Percentiles rank a stretch among this genome's conserved stretches.
Evolutionary conservation across 257 asterid genomes (phyloP).

Genomic region (Penstemon davidsonii): DNA sequence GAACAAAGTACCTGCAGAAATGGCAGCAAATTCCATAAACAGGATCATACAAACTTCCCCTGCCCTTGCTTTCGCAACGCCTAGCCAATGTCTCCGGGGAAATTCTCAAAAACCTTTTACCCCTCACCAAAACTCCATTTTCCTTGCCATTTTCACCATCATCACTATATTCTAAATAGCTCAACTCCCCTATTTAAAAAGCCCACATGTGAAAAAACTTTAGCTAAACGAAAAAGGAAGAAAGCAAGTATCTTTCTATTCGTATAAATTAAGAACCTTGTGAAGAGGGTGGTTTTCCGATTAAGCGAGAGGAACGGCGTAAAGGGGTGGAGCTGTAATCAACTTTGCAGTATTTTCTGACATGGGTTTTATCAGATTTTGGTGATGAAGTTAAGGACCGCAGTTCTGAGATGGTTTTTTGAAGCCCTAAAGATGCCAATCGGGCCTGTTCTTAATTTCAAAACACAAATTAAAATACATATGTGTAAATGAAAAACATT

Average conservation of each 20-base stretch:
- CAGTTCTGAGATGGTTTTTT: slow-evolving; percentile 55
- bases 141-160: slow-evolving; percentile 34
- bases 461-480: not conserved
- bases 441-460: slow-evolving; percentile 46
- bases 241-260: not conserved
- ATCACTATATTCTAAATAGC: slow-evolving; percentile 29
- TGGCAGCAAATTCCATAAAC: slow-evolving; percentile 80
- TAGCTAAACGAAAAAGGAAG: not conserved
- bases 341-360: slow-evolving; percentile 38
- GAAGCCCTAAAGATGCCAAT: slow-evolving; percentile 61
- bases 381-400: slow-evolving; percentile 45
- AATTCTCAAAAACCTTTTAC: slow-evolving; percentile 34
- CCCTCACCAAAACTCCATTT: slow-evolving; percentile 32
- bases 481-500: not conserved
- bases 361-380: slow-evolving; percentile 39
- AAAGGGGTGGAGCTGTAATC: slow-evolving; percentile 48
- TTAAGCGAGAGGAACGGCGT: slow-evolving; percentile 71
- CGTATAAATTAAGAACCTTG: slow-evolving; percentile 27
- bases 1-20: slow-evolving; percentile 68
- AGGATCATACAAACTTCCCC: slow-evolving; percentile 77
- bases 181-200: slow-evolving; percentile 31
- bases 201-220: slow-evolving; percentile 9
- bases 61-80: slow-evolving; percentile 59
- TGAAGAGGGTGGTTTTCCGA: slow-evolving; percentile 33
- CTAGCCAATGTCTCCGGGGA: slow-evolving; percentile 52